phyloP scores from a whole-genome alignment of 2,329 filamentous ascomycete species.

The Hypoxylon sp. region DNA sequence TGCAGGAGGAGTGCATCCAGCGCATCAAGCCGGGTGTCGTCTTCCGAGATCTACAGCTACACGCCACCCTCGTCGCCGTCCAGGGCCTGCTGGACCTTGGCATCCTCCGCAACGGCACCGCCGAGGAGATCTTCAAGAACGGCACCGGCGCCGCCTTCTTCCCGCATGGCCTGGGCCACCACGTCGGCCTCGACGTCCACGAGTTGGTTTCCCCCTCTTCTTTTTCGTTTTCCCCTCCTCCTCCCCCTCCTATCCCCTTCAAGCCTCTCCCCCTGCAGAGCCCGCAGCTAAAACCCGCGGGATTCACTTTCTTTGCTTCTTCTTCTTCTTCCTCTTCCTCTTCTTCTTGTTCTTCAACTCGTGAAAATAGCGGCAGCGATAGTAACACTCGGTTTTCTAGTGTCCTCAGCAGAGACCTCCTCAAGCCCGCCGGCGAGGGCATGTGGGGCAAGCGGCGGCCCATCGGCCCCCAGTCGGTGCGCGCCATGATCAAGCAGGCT shows the following conservation, averaged over 20 bases:
- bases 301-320: too few relatives aligned
- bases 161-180: slow-evolving; percentile 73
- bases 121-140: slow-evolving; percentile 63
- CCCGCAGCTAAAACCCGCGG: slow-evolving; percentile 10
- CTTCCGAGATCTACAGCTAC: slow-evolving; percentile 78
- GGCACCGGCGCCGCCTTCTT: slow-evolving; percentile 73
- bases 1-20: slow-evolving; percentile 82
- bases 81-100: slow-evolving; percentile 77
- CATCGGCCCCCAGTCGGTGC: slow-evolving; percentile 48
- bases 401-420: slow-evolving; percentile 49
- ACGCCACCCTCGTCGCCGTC: slow-evolving; percentile 79
- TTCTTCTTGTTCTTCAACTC: background rate
- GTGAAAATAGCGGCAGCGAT: slow-evolving; percentile 23
- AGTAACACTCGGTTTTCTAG: slow-evolving; percentile 34
- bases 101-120: slow-evolving; percentile 73
- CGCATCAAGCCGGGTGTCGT: slow-evolving; percentile 75
- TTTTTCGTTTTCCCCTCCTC: slow-evolving; percentile 10
- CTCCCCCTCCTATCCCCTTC: slow-evolving; percentile 9
- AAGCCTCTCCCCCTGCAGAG: slow-evolving; percentile 25
- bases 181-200: slow-evolving; percentile 74
- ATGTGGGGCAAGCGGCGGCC: slow-evolving; percentile 51
- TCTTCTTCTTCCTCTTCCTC: background rate
- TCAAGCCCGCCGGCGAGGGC: slow-evolving; percentile 47
- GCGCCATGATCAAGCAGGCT: slow-evolving; percentile 49
- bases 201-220: slow-evolving; percentile 54